Conservation (phyloP, 148 eudicot species). For the Cornus florida region DNA sequence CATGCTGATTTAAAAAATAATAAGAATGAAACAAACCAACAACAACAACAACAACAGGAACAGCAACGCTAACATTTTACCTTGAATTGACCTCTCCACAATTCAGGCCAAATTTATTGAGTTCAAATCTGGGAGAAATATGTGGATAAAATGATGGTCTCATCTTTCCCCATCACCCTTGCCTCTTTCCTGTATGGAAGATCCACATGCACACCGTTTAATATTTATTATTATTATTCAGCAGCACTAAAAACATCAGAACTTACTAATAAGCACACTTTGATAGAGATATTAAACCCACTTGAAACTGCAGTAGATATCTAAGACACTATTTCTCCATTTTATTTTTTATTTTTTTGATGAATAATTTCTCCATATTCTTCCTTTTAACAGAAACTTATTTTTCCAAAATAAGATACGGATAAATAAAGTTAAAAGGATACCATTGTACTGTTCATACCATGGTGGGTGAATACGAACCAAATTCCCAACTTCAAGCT, state of each 20-base stretch:
- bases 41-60: too few species aligned
- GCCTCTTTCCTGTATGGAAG: constrained; percentile 65
- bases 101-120: constrained; percentile 9
- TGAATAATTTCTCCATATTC: not conserved
- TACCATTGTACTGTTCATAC: constrained; percentile 35
- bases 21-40: too few species aligned
- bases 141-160: constrained; percentile 46
- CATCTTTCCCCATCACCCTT: constrained; percentile 41
- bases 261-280: not conserved
- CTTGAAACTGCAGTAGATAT: not conserved
- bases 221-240: not conserved
- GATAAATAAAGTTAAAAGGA: constrained; percentile 2
- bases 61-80: too few species aligned
- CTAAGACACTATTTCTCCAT: too few species aligned
- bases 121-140: constrained; percentile 53
- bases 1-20: too few species aligned
- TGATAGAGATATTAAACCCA: not conserved
- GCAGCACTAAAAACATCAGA: not conserved
- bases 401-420: too few species aligned
- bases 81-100: not conserved
- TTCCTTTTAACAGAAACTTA: not conserved
- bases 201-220: constrained; percentile 4
- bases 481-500: constrained; percentile 66
- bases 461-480: constrained; percentile 76
- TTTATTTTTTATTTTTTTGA: too few species aligned